These are phyloP conservation scores for Talaromyces sp. DNA, from an alignment of 2,329 filamentous ascomycete species.

Conservation along the genomic window DNA sequence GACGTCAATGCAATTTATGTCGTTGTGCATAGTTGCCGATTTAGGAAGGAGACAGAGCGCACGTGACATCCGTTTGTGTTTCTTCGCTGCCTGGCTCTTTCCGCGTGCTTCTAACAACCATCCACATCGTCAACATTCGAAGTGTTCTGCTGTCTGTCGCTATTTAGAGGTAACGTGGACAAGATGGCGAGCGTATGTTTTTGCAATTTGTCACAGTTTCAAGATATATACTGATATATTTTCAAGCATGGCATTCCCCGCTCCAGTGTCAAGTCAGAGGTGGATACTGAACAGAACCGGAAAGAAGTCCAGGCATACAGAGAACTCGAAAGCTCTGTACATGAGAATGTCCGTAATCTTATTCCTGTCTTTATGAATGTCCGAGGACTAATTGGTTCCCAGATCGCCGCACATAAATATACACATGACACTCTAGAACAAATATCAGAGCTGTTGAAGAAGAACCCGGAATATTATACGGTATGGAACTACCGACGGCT, in stretches of 20 bases:
- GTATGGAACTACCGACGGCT: conserved; percentile 60
- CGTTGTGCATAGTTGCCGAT: background rate
- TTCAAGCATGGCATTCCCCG: conserved; percentile 79
- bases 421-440: conserved; percentile 43
- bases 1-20: background rate
- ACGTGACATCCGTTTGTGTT: conserved; percentile 12
- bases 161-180: background rate
- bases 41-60: conserved; percentile 16
- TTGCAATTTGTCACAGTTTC: background rate
- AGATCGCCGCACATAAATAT: conserved; percentile 41
- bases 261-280: conserved; percentile 62
- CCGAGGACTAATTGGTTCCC: background rate
- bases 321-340: conserved; percentile 64
- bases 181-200: conserved; percentile 22
- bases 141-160: background rate
- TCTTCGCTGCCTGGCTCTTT: conserved; percentile 5
- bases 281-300: conserved; percentile 67
- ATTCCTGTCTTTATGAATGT: conserved; percentile 2
- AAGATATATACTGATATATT: conserved; percentile 22
- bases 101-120: background rate
- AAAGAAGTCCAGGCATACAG: conserved; percentile 74
- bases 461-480: conserved; percentile 49
- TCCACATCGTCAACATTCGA: background rate
- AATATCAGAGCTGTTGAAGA: conserved; percentile 43
- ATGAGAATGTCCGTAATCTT: conserved; percentile 53